Evolutionary conservation across 2,329 filamentous ascomycete species (phyloP), one percentile per base, ranked within the genome.

Genomic region (Aspergillus alliaceus): DNA sequence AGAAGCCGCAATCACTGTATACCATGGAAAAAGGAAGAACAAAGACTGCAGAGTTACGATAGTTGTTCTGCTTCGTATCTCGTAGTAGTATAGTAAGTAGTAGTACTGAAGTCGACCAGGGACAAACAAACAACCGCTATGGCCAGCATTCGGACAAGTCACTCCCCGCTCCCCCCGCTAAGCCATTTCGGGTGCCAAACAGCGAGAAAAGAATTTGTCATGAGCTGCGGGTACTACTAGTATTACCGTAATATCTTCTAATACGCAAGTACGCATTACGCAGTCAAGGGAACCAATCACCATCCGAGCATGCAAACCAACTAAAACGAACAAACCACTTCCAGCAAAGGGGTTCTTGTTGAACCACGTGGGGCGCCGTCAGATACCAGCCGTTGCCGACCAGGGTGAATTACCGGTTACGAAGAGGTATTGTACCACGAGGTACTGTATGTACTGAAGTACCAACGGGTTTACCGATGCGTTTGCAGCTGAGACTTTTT

Each of bases 311-410:
- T n/a, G n/a, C n/a, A n/a, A n/a, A n/a, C n/a, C n/a, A n/a, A n/a
- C n/a, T n/a, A n/a, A n/a, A n/a, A n/a, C n/a, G 60, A 58, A 62
- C 58, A 59, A 61, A 56, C 60, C 53, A 40, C 42, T 57, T 53
- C 25, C 18, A 39, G 48, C 34, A 22, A 56, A 60, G 56, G 50
- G 40, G 60, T 62, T 62, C 60, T 54, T 59, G 24, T 29, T 25
- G 31, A n/a, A 51, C 22, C 60, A 62, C 60, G 60, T 62, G 60
- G 60, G 27, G 44, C 39, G n/a, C 51, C 22, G 58, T 61, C 56
- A 62, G 47, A 58, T 60, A 59, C 56, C 34, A 53, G 50, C 60
- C 60, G 60, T 62, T 62, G 60, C 14, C 22, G 1, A 12, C 2
- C 6, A 0, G 1, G 7, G 11, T 4, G 22, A 25, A 25, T 44